Evolutionary conservation across 176 grass and related monocot genomes (phyloP).

Genomic region (Carex pumila): DNA sequence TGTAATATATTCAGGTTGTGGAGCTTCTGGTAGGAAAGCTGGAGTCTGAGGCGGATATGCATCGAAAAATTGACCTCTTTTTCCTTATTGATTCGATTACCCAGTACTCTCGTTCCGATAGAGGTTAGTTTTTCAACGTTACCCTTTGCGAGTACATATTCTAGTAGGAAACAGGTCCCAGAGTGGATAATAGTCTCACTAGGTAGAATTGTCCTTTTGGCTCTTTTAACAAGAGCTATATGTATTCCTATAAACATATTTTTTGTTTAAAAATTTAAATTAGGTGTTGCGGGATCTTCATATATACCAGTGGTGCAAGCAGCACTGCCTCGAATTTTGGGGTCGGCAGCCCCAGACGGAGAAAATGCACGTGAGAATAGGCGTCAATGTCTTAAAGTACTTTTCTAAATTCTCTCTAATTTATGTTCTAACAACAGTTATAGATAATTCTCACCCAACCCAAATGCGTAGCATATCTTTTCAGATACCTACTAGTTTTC

Average conservation of each 20-base stretch:
- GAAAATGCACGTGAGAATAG: slow-evolving; percentile 88
- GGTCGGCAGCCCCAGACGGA: slow-evolving; percentile 75
- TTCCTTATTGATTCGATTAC: slow-evolving; percentile 98
- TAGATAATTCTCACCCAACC: neutral
- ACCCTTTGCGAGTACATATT: neutral
- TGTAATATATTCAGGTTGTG: slow-evolving; percentile 41
- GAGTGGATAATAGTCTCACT: neutral
- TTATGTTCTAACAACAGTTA: neutral
- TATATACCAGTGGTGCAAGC: slow-evolving; percentile 76
- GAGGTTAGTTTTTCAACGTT: slow-evolving; percentile 34
- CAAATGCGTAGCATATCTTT: neutral
- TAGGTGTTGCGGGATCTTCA: slow-evolving; percentile 69
- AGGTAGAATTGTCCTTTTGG: neutral
- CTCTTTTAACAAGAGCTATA: neutral
- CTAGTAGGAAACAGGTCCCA: neutral
- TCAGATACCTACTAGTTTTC: neutral
- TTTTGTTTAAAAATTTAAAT: slow-evolving; percentile 29
- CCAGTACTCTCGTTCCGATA: slow-evolving; percentile 68
- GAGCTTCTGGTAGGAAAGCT: slow-evolving; percentile 63
- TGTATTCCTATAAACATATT: neutral
- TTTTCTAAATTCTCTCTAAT: slow-evolving; percentile 22
- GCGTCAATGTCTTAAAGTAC: slow-evolving; percentile 87
- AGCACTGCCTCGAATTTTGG: slow-evolving; percentile 69
- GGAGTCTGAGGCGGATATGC: slow-evolving; percentile 75
- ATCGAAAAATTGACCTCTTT: slow-evolving; percentile 85